These are phyloP conservation scores for Acacia melanoxylon DNA, from an alignment of 306 rosid genomes.

Conservation along the genomic window DNA sequence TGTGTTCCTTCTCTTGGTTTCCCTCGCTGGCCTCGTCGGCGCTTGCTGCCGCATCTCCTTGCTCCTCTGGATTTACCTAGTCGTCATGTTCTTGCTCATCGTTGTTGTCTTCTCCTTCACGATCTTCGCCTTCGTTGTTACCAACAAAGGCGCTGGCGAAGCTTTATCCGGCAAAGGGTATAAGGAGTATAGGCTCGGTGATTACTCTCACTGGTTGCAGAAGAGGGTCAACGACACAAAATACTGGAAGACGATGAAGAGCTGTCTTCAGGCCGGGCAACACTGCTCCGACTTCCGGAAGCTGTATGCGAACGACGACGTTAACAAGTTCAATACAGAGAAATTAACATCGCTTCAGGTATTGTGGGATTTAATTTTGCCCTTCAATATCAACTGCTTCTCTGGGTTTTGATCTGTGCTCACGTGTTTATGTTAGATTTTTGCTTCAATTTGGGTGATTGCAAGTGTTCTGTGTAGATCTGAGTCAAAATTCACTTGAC, in stretches of 20 bases:
- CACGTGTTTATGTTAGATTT: not conserved
- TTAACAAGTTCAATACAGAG: constrained; percentile 35
- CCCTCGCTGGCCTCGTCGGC: constrained; percentile 67
- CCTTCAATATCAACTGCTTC: not conserved
- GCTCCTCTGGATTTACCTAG: constrained; percentile 71
- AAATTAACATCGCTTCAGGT: constrained; percentile 72
- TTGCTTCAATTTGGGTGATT: not conserved
- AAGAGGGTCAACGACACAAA: constrained; percentile 45
- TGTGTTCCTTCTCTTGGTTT: constrained; percentile 58
- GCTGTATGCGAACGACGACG: constrained; percentile 28
- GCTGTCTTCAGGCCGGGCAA: constrained; percentile 52
- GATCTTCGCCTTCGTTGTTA: constrained; percentile 57
- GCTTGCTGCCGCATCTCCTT: constrained; percentile 60
- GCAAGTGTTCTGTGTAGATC: not conserved
- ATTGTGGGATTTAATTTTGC: not conserved
- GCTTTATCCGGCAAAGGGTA: constrained; percentile 49
- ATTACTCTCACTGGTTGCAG: constrained; percentile 82
- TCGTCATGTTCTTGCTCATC: constrained; percentile 76
- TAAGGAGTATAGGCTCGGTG: constrained; percentile 69
- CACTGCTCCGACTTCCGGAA: constrained; percentile 40
- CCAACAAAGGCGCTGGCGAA: constrained; percentile 72
- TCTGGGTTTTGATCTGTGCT: not conserved
- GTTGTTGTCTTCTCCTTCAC: constrained; percentile 50
- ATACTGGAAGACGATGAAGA: constrained; percentile 57
- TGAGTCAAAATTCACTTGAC: not conserved